Percentiles rank a stretch among this genome's conserved stretches.
Conservation (phyloP, 23 red algal genomes). For the Gracilaria gracilis region DNA sequence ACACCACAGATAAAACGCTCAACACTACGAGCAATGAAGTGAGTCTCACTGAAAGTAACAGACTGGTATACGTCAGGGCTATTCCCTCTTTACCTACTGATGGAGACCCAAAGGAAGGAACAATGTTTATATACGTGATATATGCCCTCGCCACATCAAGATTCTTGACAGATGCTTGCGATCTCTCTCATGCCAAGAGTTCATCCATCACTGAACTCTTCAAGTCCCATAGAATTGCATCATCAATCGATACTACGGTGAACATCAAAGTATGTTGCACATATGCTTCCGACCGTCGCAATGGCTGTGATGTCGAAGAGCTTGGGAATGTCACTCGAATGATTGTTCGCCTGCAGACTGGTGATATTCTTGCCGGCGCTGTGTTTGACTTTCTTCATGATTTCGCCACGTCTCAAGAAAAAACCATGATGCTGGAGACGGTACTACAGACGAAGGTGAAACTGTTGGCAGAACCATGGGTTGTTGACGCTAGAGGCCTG, state of each 20-base stretch:
- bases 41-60: slow-evolving; percentile 24
- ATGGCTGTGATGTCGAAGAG: slow-evolving; percentile 5
- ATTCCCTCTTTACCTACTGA: slow-evolving; percentile 44
- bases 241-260: slow-evolving; percentile 8
- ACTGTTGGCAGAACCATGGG: slow-evolving; percentile 59
- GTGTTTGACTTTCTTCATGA: slow-evolving; percentile 43
- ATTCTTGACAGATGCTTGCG: not conserved
- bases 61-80: slow-evolving; percentile 57
- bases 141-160: slow-evolving; percentile 11
- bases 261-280: slow-evolving; percentile 24
- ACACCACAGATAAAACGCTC: not conserved
- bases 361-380: slow-evolving; percentile 40
- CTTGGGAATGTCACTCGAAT: slow-evolving; percentile 5
- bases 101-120: slow-evolving; percentile 23
- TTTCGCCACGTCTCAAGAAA: not conserved
- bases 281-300: not conserved
- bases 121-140: slow-evolving; percentile 44
- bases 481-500: slow-evolving; percentile 64
- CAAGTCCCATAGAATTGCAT: not conserved
- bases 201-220: not conserved
- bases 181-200: not conserved
- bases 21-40: not conserved
- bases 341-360: slow-evolving; percentile 11
- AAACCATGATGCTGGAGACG: not conserved
- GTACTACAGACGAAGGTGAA: slow-evolving; percentile 3